Evolutionary conservation across 306 rosid species (phyloP).

Genomic region (Luffa acutangula): DNA sequence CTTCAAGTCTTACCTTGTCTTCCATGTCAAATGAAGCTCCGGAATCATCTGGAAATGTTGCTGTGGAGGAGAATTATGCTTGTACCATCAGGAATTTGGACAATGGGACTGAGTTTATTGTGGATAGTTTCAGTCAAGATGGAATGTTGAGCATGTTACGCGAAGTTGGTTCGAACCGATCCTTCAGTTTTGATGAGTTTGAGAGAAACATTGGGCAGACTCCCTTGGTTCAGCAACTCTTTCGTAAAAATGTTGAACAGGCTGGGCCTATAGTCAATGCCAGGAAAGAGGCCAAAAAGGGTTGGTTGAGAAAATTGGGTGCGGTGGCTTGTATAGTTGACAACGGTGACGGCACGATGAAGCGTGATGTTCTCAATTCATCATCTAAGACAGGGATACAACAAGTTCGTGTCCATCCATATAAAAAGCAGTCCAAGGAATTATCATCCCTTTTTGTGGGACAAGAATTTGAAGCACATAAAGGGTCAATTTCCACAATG

Average conservation of each 20-base stretch:
- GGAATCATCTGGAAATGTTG: constrained; percentile 16
- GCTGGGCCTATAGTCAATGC: constrained; percentile 17
- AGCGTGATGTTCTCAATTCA: not conserved
- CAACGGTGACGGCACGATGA: constrained; percentile 6
- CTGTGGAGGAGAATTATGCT: constrained; percentile 14
- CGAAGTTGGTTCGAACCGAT: constrained; percentile 33
- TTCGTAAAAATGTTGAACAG: constrained; percentile 35
- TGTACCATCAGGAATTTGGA: constrained; percentile 39
- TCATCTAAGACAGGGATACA: constrained; percentile 18
- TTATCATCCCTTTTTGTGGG: constrained; percentile 57
- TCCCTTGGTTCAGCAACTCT: constrained; percentile 31
- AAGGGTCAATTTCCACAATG: constrained; percentile 67
- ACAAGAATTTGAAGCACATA: constrained; percentile 65
- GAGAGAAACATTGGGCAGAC: constrained; percentile 31
- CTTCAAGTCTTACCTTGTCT: constrained; percentile 24
- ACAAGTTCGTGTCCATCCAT: constrained; percentile 48
- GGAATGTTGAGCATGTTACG: constrained; percentile 29
- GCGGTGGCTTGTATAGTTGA: constrained; percentile 40
- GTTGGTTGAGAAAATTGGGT: constrained; percentile 53
- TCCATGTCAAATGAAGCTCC: constrained; percentile 29
- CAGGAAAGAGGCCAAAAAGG: constrained; percentile 34
- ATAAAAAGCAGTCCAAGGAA: constrained; percentile 52
- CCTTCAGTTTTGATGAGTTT: constrained; percentile 32
- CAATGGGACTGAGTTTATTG: constrained; percentile 35
- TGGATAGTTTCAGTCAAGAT: constrained; percentile 34